These are phyloP conservation scores for Kuraishia capsulata DNA, from an alignment of 805 yeast genomes.

Conservation along the genomic window DNA sequence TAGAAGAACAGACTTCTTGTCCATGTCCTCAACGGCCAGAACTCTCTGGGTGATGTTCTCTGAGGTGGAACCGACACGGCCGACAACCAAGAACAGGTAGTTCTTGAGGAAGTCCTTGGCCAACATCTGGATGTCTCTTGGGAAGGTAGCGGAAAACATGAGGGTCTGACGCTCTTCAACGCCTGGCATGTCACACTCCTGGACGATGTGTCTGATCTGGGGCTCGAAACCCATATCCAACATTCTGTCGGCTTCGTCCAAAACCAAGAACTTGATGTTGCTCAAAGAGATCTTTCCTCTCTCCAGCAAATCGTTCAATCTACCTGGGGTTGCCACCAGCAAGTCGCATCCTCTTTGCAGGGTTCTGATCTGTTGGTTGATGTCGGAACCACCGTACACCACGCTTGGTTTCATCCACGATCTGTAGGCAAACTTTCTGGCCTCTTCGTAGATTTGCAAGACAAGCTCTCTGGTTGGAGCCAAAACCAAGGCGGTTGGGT, in stretches of 20 bases:
- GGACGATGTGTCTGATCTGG: slow-evolving; percentile 96
- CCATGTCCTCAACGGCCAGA: slow-evolving; percentile 87
- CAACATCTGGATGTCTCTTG: slow-evolving; percentile 91
- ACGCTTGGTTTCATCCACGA: slow-evolving; percentile 97
- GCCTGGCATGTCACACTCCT: slow-evolving; percentile 96
- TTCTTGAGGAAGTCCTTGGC: slow-evolving; percentile 96
- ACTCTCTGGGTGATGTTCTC: slow-evolving; percentile 96
- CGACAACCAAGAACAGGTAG: slow-evolving; percentile 93
- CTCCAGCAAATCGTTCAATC: slow-evolving; percentile 91
- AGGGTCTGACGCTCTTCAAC: slow-evolving; percentile 89
- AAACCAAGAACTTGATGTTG: slow-evolving; percentile 86
- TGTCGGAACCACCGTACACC: slow-evolving; percentile 98
- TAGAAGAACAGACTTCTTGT: slow-evolving; percentile 82
- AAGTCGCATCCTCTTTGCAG: slow-evolving; percentile 92
- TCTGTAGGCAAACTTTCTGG: slow-evolving; percentile 91
- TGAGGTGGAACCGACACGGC: slow-evolving; percentile 98
- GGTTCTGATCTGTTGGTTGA: slow-evolving; percentile 77
- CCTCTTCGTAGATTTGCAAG: slow-evolving; percentile 92
- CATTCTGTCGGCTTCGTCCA: slow-evolving; percentile 99
- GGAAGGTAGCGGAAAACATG: slow-evolving; percentile 99
- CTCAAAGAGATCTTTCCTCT: slow-evolving; percentile 87
- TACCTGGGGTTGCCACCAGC: slow-evolving; percentile 98
- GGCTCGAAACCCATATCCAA: slow-evolving; percentile 99
- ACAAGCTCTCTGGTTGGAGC: slow-evolving; percentile 99
- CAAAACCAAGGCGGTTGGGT: slow-evolving; percentile 89